Conservation (phyloP, 129 eudicot species). For the Flaveria brownii region DNA sequence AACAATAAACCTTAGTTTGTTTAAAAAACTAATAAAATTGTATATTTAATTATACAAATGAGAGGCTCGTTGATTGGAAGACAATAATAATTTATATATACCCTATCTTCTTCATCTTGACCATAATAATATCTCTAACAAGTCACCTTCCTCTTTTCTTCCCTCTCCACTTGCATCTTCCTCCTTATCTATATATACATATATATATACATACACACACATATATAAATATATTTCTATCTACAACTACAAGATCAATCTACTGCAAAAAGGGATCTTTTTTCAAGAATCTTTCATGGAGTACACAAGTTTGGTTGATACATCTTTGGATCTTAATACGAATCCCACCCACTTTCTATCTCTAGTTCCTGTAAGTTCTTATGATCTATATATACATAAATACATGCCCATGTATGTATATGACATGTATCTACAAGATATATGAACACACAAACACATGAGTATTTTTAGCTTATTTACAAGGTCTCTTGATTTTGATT, state of each 20-base stretch:
- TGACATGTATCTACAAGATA: neutral
- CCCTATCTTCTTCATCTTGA: slow-evolving; percentile 30
- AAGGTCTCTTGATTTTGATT: slow-evolving; percentile 23
- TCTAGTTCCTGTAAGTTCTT: slow-evolving; percentile 54
- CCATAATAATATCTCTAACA: slow-evolving; percentile 36
- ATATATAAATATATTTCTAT: neutral
- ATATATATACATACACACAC: neutral
- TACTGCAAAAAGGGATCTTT: neutral
- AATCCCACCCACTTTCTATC: slow-evolving; percentile 57
- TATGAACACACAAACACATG: neutral
- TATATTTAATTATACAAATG: no score
- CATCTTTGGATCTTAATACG: slow-evolving; percentile 78
- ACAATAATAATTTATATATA: slow-evolving; percentile 22
- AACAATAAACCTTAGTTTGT: no score
- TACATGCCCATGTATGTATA: neutral
- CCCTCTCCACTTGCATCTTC: slow-evolving; percentile 41
- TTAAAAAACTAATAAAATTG: no score
- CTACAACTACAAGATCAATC: slow-evolving; percentile 23
- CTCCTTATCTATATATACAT: slow-evolving; percentile 31
- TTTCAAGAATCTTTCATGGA: slow-evolving; percentile 55
- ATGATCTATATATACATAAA: neutral
- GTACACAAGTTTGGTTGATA: slow-evolving; percentile 65
- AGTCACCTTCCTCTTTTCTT: slow-evolving; percentile 51
- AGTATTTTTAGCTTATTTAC: neutral
- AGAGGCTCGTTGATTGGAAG: neutral